These are phyloP conservation scores for Mangifera indica DNA, from an alignment of 345 rosid genomes.

Conservation along the genomic window DNA sequence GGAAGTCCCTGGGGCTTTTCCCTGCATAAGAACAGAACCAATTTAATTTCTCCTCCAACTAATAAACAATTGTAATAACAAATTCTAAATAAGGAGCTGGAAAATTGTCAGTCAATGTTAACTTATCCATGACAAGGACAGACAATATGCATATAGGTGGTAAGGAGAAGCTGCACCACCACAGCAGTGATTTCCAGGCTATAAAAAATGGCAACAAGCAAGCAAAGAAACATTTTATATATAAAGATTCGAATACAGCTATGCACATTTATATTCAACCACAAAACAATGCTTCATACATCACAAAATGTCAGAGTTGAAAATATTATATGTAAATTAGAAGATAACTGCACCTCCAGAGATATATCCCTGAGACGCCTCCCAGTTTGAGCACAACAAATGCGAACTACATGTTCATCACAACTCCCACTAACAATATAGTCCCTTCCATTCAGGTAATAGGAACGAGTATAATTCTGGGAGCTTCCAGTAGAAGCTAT, in stretches of 20 bases:
- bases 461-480: slow-evolving; percentile 89
- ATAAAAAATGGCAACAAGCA: neutral
- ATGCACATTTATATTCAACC: neutral
- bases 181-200: slow-evolving; percentile 1
- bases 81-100: neutral
- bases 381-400: slow-evolving; percentile 98
- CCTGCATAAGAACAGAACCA: slow-evolving; percentile 43
- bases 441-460: slow-evolving; percentile 93
- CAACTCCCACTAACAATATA: slow-evolving; percentile 90
- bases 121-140: neutral
- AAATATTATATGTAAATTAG: neutral
- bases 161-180: slow-evolving; percentile 4
- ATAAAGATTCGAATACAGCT: neutral
- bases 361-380: slow-evolving; percentile 88
- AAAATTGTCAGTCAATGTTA: neutral
- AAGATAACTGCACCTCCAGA: slow-evolving; percentile 63
- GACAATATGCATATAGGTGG: neutral
- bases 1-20: slow-evolving; percentile 53
- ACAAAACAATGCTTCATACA: slow-evolving; percentile 8
- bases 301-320: neutral
- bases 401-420: slow-evolving; percentile 81
- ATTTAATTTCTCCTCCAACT: slow-evolving; percentile 6
- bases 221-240: neutral
- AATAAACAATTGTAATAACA: neutral
- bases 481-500: slow-evolving; percentile 73